These are phyloP conservation scores for Paratinospora sagittata DNA, from an alignment of 164 flowering plant genomes.

Conservation along the genomic window DNA sequence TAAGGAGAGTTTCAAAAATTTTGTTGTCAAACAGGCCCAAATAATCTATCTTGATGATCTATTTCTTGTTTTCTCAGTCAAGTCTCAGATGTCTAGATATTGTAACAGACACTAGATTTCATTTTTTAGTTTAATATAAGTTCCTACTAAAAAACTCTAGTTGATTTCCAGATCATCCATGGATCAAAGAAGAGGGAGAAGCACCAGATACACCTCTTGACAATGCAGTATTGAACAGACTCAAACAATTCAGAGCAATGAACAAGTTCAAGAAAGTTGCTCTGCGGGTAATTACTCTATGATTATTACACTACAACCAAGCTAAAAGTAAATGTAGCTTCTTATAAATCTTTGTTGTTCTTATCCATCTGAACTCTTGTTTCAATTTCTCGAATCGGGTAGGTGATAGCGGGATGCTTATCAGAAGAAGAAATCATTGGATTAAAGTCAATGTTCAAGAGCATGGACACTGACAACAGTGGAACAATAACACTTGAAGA, in stretches of 20 bases:
- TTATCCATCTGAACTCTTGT: not conserved
- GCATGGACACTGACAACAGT: constrained; percentile 83
- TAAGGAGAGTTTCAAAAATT: too few relatives aligned
- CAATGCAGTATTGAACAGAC: constrained; percentile 76
- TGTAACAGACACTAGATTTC: too few relatives aligned
- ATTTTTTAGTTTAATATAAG: not conserved
- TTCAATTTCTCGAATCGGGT: not conserved
- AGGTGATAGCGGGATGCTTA: constrained; percentile 92
- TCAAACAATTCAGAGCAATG: constrained; percentile 96
- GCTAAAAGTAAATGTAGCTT: too few relatives aligned
- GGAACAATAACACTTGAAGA: constrained; percentile 88
- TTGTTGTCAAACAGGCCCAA: too few relatives aligned
- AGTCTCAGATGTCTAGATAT: too few relatives aligned
- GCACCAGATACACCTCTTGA: constrained; percentile 96
- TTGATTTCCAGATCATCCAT: constrained; percentile 66
- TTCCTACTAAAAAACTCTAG: not conserved
- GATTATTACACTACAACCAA: not conserved
- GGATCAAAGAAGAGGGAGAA: constrained; percentile 98
- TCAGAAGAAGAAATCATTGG: constrained; percentile 98
- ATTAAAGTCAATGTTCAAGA: constrained; percentile 75
- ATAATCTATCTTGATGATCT: too few relatives aligned
- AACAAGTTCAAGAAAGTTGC: constrained; percentile 96
- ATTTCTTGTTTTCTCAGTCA: too few relatives aligned
- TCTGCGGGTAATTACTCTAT: constrained; percentile 49
- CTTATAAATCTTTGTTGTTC: not conserved